Conservation (phyloP, 148 eudicot genomes). For the Salicornia ramosissima region DNA sequence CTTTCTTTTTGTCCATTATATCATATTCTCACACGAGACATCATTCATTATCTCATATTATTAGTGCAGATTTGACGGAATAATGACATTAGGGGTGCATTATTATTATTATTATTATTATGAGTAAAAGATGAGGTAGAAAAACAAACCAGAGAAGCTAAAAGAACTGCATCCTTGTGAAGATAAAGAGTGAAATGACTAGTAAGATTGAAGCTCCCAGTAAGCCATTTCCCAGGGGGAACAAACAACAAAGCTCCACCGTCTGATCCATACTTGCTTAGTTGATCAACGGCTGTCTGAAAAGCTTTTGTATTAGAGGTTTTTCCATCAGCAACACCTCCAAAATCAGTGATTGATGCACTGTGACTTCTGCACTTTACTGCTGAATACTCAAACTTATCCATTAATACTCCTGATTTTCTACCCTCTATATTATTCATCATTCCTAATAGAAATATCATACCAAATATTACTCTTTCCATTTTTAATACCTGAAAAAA, state of each 20-base stretch:
- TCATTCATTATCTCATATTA: too few species aligned
- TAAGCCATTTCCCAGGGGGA: slow-evolving; percentile 88
- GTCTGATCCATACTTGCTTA: slow-evolving; percentile 48
- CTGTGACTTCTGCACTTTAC: slow-evolving; percentile 58
- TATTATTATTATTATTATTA: too few species aligned
- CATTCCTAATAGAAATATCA: slow-evolving; percentile 12
- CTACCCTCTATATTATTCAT: slow-evolving; percentile 33
- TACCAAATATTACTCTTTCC: slow-evolving; percentile 7
- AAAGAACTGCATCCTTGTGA: slow-evolving; percentile 79
- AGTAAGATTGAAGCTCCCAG: slow-evolving; percentile 90
- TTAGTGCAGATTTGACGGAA: too few species aligned
- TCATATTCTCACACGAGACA: too few species aligned
- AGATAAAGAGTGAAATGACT: slow-evolving; percentile 85
- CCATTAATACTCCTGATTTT: slow-evolving; percentile 14
- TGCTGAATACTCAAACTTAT: slow-evolving; percentile 40
- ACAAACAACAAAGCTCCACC: slow-evolving; percentile 77
- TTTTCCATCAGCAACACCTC: slow-evolving; percentile 80
- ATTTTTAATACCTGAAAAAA: slow-evolving; percentile 24
- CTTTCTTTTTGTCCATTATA: too few species aligned
- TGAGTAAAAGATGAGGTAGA: not conserved
- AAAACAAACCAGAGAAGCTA: slow-evolving; percentile 75
- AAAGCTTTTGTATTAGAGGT: slow-evolving; percentile 79
- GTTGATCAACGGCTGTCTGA: slow-evolving; percentile 55
- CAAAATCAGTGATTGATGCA: slow-evolving; percentile 71
- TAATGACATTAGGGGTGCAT: too few species aligned